Evolutionary conservation across 306 rosid species (phyloP).

Genomic region (Cucurbita maxima): DNA sequence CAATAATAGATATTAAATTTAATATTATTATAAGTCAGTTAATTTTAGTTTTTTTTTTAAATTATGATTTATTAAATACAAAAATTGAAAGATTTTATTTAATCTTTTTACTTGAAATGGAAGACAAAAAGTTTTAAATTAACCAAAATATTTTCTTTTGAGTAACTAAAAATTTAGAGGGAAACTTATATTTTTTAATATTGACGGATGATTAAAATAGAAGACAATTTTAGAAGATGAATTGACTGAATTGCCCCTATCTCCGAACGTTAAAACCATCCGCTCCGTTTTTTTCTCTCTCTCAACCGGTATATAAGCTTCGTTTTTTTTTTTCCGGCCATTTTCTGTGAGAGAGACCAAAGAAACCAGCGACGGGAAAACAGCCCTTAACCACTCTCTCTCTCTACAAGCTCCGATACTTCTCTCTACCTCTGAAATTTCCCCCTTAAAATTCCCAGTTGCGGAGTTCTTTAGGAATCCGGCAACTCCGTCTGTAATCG

Average conservation of each 20-base stretch:
- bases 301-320: conserved; percentile 32
- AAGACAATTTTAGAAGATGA: background rate
- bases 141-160: too few relatives aligned
- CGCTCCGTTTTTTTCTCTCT: background rate
- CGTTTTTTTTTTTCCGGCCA: conserved; percentile 30
- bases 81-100: too few relatives aligned
- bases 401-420: background rate
- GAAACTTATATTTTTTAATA: background rate
- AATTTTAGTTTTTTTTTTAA: too few relatives aligned
- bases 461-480: background rate
- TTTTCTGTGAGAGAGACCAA: background rate
- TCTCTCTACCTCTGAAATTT: background rate
- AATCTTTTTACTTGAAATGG: too few relatives aligned
- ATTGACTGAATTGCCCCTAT: background rate
- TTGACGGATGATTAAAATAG: background rate
- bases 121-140: too few relatives aligned
- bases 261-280: conserved; percentile 59
- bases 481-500: background rate
- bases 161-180: background rate
- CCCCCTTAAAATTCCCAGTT: background rate
- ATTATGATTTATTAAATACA: too few relatives aligned
- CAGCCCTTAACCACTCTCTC: background rate
- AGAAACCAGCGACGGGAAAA: background rate
- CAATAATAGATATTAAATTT: too few relatives aligned
- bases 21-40: too few relatives aligned